Percentiles rank a stretch among this genome's conserved stretches.
Evolutionary conservation across 1,139 yeast species (phyloP).

Genomic region (Saccharomyces hybrid): DNA sequence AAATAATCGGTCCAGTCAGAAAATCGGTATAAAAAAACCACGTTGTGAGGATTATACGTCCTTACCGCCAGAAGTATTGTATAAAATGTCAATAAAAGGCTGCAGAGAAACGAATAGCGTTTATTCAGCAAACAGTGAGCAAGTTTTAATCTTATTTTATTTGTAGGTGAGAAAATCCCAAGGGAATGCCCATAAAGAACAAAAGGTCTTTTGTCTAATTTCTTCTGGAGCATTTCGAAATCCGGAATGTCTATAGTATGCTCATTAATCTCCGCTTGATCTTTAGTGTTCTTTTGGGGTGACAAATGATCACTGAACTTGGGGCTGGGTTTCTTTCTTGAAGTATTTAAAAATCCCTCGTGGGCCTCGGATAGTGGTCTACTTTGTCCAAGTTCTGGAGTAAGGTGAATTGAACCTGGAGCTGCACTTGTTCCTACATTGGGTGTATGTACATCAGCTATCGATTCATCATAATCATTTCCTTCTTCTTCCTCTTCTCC

Average conservation of each 20-base stretch:
- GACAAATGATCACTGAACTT: background rate
- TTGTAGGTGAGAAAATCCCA: conserved; percentile 33
- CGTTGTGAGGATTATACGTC: conserved; percentile 17
- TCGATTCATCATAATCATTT: background rate
- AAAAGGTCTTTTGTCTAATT: conserved; percentile 9
- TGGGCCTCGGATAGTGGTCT: background rate
- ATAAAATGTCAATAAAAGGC: conserved; percentile 38
- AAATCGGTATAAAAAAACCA: conserved; percentile 18
- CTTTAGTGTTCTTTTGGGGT: background rate
- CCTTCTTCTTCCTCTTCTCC: no score
- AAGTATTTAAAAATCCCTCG: background rate
- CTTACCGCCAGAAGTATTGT: conserved; percentile 39
- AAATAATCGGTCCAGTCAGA: conserved; percentile 51
- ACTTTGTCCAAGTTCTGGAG: background rate
- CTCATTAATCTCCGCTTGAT: conserved; percentile 1
- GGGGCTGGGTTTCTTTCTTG: background rate
- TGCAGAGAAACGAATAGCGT: conserved; percentile 26
- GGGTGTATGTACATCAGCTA: background rate
- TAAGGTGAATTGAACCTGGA: background rate
- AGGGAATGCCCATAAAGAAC: conserved; percentile 38
- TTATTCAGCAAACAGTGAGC: conserved; percentile 26
- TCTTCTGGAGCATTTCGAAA: background rate
- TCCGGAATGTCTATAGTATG: background rate
- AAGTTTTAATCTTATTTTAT: conserved; percentile 30
- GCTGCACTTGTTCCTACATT: background rate